phyloP scores from a whole-genome alignment of 176 grass and related monocot species.

The Eragrostis nindensis region DNA sequence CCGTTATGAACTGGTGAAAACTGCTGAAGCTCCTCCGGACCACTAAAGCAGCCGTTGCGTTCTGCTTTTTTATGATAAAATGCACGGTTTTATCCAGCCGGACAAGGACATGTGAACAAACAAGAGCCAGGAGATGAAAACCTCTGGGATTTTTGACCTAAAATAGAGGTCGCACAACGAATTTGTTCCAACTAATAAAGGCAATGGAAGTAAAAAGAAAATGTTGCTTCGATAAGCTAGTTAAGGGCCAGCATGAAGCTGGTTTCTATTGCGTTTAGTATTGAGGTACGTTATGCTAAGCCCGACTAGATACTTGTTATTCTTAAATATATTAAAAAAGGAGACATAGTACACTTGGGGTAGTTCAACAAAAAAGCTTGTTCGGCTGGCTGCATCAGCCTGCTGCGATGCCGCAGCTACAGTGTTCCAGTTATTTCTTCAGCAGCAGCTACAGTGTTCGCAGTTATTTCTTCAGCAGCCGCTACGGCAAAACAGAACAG shows the following conservation, averaged over 20 bases:
- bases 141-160: background rate
- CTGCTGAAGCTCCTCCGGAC: background rate
- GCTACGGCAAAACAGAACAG: too few relatives aligned
- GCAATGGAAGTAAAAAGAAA: background rate
- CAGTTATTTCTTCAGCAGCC: too few relatives aligned
- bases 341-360: too few relatives aligned
- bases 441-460: too few relatives aligned
- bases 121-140: background rate
- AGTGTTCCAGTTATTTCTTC: too few relatives aligned
- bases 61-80: background rate
- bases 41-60: background rate
- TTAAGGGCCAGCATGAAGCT: background rate
- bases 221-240: background rate
- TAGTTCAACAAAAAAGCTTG: too few relatives aligned
- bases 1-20: constrained; percentile 8
- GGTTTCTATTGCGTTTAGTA: background rate
- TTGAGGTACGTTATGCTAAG: background rate
- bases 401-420: too few relatives aligned
- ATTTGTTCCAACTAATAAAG: too few relatives aligned
- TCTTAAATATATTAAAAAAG: too few relatives aligned
- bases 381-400: too few relatives aligned
- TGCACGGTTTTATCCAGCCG: background rate
- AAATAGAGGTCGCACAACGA: background rate
- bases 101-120: constrained; percentile 14
- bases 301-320: too few relatives aligned